Evolutionary conservation across 805 yeast species (phyloP).

Genomic region (Wickerhamomyces ciferrii): DNA sequence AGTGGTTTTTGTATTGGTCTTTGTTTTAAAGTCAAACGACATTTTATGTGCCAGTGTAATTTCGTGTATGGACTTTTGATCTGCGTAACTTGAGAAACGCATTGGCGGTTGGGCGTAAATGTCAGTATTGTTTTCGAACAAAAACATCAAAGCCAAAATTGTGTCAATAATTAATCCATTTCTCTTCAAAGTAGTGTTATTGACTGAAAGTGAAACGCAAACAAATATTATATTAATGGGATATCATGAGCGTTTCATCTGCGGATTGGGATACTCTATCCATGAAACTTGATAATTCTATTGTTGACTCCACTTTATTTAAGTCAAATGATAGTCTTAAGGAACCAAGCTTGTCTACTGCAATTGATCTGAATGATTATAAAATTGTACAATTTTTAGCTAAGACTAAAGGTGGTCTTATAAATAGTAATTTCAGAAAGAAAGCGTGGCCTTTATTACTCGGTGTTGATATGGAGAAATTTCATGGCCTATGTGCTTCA

Average conservation of each 20-base stretch:
- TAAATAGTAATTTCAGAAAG: constrained; percentile 34
- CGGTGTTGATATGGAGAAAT: constrained; percentile 16
- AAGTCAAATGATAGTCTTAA: constrained; percentile 4
- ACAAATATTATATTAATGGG: neutral
- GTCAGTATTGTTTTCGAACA: no score
- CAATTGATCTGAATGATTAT: constrained; percentile 25
- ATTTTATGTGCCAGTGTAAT: no score
- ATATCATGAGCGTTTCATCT: neutral
- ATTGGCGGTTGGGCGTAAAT: no score
- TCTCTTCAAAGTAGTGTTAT: no score
- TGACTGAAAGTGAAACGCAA: no score
- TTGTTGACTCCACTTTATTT: constrained; percentile 1
- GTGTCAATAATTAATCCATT: no score
- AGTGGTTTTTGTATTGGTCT: no score
- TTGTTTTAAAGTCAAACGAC: no score
- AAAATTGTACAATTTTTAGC: constrained; percentile 28
- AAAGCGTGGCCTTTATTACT: constrained; percentile 49
- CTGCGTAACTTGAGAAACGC: no score
- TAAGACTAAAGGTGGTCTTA: constrained; percentile 42
- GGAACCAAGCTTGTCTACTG: constrained; percentile 31
- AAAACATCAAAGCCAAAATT: no score
- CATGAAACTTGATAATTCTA: constrained; percentile 25
- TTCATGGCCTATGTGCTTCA: neutral
- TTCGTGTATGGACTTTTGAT: no score
- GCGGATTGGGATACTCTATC: constrained; percentile 46